These are phyloP conservation scores for Aspergillus coremiiformis DNA, from an alignment of 495 filamentous ascomycete genomes.

Conservation along the genomic window DNA sequence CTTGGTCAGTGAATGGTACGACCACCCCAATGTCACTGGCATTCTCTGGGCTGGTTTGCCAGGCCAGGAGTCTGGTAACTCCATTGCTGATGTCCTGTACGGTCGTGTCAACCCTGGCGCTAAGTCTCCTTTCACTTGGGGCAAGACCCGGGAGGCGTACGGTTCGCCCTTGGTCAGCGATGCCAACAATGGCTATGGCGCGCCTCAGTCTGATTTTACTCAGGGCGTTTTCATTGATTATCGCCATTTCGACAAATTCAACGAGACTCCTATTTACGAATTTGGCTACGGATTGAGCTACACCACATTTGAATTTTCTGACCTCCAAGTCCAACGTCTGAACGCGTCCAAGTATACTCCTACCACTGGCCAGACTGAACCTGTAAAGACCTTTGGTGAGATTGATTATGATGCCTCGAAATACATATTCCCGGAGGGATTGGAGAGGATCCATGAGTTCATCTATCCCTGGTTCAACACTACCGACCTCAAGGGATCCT, in stretches of 20 bases:
- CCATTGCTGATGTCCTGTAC: slow-evolving; percentile 87
- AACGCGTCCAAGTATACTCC: slow-evolving; percentile 53
- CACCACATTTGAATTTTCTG: slow-evolving; percentile 75
- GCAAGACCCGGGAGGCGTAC: slow-evolving; percentile 62
- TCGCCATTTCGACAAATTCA: slow-evolving; percentile 72
- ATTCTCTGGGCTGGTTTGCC: slow-evolving; percentile 92
- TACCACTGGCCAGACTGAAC: slow-evolving; percentile 56
- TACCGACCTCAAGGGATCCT: slow-evolving; percentile 55
- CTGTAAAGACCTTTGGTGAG: slow-evolving; percentile 66
- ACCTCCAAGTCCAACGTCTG: slow-evolving; percentile 55
- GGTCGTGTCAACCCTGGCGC: slow-evolving; percentile 79
- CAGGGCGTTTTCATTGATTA: slow-evolving; percentile 96
- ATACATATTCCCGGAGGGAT: slow-evolving; percentile 65
- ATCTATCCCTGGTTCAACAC: slow-evolving; percentile 91
- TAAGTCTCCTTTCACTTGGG: slow-evolving; percentile 87
- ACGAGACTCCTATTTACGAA: slow-evolving; percentile 73
- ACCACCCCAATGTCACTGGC: slow-evolving; percentile 86
- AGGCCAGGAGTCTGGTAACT: slow-evolving; percentile 85
- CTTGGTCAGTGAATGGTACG: slow-evolving; percentile 65
- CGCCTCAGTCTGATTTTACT: slow-evolving; percentile 73
- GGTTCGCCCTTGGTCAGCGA: slow-evolving; percentile 67
- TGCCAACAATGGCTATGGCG: slow-evolving; percentile 59
- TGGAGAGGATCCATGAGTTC: slow-evolving; percentile 49
- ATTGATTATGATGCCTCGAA: slow-evolving; percentile 56
- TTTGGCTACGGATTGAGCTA: slow-evolving; percentile 91